phyloP scores from a whole-genome alignment of 148 eudicot species.

The Vaccinium corymbosum region DNA sequence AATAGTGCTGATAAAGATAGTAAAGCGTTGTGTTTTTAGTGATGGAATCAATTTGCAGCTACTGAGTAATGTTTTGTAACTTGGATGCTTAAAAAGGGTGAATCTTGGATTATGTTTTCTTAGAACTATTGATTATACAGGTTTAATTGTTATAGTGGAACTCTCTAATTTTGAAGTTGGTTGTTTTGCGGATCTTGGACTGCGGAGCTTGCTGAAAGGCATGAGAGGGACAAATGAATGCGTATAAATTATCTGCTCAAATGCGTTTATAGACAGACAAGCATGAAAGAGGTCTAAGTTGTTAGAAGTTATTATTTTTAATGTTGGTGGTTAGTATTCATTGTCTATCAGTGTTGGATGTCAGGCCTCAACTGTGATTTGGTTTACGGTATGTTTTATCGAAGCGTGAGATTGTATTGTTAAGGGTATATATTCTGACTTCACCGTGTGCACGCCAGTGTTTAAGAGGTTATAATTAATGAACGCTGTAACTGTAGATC shows the following conservation, averaged over 20 bases:
- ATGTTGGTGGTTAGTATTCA: background rate
- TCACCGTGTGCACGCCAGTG: background rate
- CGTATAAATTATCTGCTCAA: background rate
- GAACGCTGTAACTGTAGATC: background rate
- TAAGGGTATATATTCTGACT: background rate
- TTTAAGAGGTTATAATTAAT: background rate
- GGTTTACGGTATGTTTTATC: background rate
- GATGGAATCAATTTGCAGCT: background rate
- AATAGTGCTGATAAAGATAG: background rate
- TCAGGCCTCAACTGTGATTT: background rate
- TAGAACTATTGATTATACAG: background rate
- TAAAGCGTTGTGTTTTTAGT: background rate
- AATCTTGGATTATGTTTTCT: background rate
- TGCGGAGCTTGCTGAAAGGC: conserved; percentile 1
- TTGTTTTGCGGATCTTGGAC: conserved; percentile 1
- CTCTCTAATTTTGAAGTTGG: background rate
- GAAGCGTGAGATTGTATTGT: background rate
- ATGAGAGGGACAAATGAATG: background rate
- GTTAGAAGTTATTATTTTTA: background rate
- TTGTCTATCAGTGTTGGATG: background rate
- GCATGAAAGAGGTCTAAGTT: background rate
- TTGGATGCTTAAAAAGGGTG: background rate
- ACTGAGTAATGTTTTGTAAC: background rate
- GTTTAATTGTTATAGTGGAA: background rate
- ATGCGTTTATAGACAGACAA: background rate